Percentiles rank a stretch among this genome's conserved stretches.
Evolutionary conservation across 108 stramenopile genomes (phyloP).

Genomic region (Skeletonema marinoi): DNA sequence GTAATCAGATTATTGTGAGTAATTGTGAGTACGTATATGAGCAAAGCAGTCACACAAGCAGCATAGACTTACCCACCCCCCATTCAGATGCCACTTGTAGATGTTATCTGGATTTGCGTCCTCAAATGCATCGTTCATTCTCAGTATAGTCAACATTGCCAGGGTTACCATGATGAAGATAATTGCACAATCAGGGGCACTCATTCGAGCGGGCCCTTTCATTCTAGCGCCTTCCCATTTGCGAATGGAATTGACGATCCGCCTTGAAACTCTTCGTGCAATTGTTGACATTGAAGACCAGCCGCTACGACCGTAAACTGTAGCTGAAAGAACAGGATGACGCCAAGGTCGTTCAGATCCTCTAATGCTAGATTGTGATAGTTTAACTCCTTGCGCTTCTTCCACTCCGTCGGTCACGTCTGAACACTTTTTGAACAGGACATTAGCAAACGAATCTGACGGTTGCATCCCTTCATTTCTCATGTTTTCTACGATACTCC

Average conservation of each 20-base stretch:
- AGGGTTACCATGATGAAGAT: neutral
- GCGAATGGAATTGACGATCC: conserved; percentile 3
- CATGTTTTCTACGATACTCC: neutral
- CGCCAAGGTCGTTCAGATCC: neutral
- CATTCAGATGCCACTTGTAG: neutral
- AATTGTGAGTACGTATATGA: no score
- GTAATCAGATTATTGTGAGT: no score
- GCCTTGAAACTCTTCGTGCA: neutral
- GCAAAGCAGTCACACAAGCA: no score
- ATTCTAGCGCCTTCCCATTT: conserved; percentile 20
- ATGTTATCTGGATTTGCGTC: neutral
- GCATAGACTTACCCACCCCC: neutral
- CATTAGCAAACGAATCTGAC: neutral
- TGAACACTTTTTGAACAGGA: neutral
- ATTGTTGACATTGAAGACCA: neutral
- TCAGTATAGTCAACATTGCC: conserved; percentile 1
- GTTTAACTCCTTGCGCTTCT: neutral
- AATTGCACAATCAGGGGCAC: neutral
- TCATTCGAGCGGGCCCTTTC: conserved; percentile 2
- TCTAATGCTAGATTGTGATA: neutral
- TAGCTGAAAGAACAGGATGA: neutral
- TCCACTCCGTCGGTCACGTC: neutral
- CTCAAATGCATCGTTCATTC: neutral
- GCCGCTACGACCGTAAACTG: neutral
- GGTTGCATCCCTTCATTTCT: neutral